A percentile compares a stretch with the other conserved stretches of the same genome.
Conservation (phyloP, 2,329 filamentous ascomycete genomes). For the Chaetomiaceae sp. region DNA sequence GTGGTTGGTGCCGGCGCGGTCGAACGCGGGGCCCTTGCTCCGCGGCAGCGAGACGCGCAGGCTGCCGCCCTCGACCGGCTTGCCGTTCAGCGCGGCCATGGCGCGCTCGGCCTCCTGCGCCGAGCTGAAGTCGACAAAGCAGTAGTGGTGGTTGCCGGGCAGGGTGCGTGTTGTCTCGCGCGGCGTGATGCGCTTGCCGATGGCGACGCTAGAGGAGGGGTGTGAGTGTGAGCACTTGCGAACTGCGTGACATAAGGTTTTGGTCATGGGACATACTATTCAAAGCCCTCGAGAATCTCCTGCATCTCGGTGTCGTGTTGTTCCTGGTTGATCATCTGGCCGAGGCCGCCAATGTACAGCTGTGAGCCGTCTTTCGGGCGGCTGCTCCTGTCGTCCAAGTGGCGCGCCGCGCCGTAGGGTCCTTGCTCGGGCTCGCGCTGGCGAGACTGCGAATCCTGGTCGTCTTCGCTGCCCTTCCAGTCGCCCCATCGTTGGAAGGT, state of each 20-base stretch:
- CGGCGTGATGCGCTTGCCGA: constrained; percentile 51
- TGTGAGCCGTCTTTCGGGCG: constrained; percentile 29
- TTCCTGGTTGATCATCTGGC: constrained; percentile 42
- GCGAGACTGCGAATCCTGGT: constrained; percentile 3
- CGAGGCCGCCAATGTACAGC: constrained; percentile 46
- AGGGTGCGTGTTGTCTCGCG: constrained; percentile 48
- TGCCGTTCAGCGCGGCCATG: constrained; percentile 37
- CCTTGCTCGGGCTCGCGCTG: constrained; percentile 20
- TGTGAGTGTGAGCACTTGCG: neutral
- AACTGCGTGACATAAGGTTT: neutral
- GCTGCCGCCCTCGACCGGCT: constrained; percentile 13
- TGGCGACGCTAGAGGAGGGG: constrained; percentile 24
- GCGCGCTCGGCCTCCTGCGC: constrained; percentile 48
- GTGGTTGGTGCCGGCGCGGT: neutral
- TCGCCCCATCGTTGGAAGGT: constrained; percentile 40
- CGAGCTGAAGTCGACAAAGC: constrained; percentile 58
- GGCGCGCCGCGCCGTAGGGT: constrained; percentile 26
- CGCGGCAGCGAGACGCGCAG: constrained; percentile 17
- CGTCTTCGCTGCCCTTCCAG: constrained; percentile 29
- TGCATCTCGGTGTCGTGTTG: constrained; percentile 41
- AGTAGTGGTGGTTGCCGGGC: constrained; percentile 54
- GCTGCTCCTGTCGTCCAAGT: constrained; percentile 27
- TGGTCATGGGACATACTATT: constrained; percentile 30
- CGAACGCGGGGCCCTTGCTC: constrained; percentile 9
- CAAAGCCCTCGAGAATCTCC: constrained; percentile 41